A percentile compares a stretch with the other conserved stretches of the same genome.
Conservation (phyloP, 257 asterid genomes). For the Ophiorrhiza pumila region DNA sequence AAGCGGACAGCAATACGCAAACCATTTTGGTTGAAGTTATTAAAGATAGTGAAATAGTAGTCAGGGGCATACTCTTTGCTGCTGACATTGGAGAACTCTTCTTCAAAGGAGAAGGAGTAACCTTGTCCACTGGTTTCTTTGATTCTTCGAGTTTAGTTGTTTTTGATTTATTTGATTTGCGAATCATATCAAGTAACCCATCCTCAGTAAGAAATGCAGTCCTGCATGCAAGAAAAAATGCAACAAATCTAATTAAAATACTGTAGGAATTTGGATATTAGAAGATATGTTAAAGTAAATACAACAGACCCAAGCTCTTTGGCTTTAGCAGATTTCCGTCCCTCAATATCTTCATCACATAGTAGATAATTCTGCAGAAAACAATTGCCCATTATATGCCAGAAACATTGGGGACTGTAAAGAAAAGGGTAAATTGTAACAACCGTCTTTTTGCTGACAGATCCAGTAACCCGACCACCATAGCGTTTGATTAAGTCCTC, state of each 20-base stretch:
- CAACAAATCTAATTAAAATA: constrained; percentile 13
- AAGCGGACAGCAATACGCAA: neutral
- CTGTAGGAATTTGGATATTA: neutral
- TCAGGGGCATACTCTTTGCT: constrained; percentile 26
- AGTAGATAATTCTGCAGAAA: constrained; percentile 81
- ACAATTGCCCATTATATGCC: constrained; percentile 22
- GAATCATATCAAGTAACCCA: constrained; percentile 81
- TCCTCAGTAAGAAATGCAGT: constrained; percentile 90
- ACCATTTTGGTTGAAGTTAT: neutral
- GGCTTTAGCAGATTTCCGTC: constrained; percentile 84
- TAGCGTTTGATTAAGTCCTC: constrained; percentile 95
- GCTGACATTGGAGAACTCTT: constrained; percentile 46
- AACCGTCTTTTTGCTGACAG: constrained; percentile 99
- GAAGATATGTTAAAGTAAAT: constrained; percentile 8
- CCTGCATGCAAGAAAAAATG: constrained; percentile 36
- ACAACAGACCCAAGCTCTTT: constrained; percentile 86
- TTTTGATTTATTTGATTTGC: constrained; percentile 61
- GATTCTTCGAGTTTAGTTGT: constrained; percentile 31
- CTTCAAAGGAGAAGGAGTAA: constrained; percentile 58
- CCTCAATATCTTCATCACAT: constrained; percentile 95
- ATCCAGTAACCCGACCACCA: constrained; percentile 98
- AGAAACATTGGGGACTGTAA: constrained; percentile 10
- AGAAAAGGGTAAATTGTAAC: constrained; percentile 27
- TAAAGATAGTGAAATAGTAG: neutral
- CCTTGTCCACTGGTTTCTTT: constrained; percentile 46